phyloP scores from a whole-genome alignment of 1,284 basidiomycete genomes.

The Bjerkandera adusta region DNA sequence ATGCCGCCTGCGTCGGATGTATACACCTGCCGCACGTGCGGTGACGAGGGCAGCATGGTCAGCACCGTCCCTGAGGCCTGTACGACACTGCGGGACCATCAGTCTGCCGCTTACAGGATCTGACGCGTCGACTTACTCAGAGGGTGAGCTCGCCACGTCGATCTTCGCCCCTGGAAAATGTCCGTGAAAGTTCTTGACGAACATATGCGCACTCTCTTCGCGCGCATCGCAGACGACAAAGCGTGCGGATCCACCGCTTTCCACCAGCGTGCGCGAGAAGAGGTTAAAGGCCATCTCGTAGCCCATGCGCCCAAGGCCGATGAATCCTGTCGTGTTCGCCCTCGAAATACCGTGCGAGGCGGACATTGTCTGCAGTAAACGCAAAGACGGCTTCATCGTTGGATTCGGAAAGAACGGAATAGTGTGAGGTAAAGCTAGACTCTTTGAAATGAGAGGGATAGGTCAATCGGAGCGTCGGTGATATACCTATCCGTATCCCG shows the following conservation, averaged over 20 bases:
- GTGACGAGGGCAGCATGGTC: slow-evolving; percentile 87
- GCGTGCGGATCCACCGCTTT: slow-evolving; percentile 33
- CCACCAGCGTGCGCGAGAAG: slow-evolving; percentile 62
- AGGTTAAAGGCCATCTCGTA: slow-evolving; percentile 83
- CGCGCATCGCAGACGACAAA: slow-evolving; percentile 81
- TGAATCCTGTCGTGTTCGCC: slow-evolving; percentile 63
- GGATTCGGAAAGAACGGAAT: too few relatives aligned
- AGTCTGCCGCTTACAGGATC: not conserved
- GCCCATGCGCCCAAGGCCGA: slow-evolving; percentile 83
- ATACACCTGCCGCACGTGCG: slow-evolving; percentile 78
- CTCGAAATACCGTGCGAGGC: slow-evolving; percentile 31
- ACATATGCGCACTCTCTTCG: slow-evolving; percentile 55
- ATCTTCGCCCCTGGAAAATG: slow-evolving; percentile 60
- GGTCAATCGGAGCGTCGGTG: too few relatives aligned
- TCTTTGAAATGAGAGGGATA: too few relatives aligned
- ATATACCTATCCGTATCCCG: too few relatives aligned
- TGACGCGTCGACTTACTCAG: slow-evolving; percentile 54
- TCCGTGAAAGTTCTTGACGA: slow-evolving; percentile 50
- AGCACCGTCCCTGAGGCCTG: slow-evolving; percentile 64
- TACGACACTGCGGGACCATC: slow-evolving; percentile 48
- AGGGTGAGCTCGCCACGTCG: slow-evolving; percentile 56
- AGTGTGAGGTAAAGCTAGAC: slow-evolving; percentile 9
- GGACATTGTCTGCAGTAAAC: slow-evolving; percentile 24
- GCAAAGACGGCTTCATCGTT: slow-evolving; percentile 24
- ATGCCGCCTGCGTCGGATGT: slow-evolving; percentile 48